Base-by-base conservation (phyloP, 1,284 basidiomycete genomes). In the Neotropicomus parvogracilis region DNA sequence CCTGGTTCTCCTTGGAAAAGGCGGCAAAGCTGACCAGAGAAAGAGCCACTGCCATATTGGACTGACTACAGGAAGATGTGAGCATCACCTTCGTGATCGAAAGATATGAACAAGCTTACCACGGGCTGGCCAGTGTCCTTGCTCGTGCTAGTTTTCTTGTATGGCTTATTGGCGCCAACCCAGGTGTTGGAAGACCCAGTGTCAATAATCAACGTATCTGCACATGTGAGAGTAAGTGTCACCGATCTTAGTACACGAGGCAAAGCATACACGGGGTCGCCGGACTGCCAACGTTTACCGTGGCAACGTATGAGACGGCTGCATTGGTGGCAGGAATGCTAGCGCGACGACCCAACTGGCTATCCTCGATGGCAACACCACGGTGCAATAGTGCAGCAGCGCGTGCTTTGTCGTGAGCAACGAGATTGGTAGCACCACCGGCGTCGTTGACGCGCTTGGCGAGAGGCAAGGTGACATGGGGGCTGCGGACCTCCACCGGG, bases 231-330 rank as follows among this genome's bases (percentile, higher is more conserved):
- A 24, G n/a, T 53, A 12, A 53, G 34, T 27, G 28, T 20, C 14
- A 21, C 44, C 11, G 33, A 34, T 28, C 20, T n/a, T n/a, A n/a
- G n/a, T n/a, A n/a, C 27, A 17, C 8, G 28, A 19, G 31, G 26
- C 10, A 28, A 33, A 17, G 67, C 59, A 60, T 68, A 75, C 80
- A 85, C n/a, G 66, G 61, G 4, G 80, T 83, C 13, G 81, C 63
- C 6, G 82, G 82, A 53, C 56, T 74, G 34, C 83, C 84, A 37
- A 85, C 77, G 32, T 76, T 78, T 42, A 84, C 72, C 4, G 67
- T 61, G 2, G 77, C 75, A 40, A 75, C 69, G 64, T 85, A 84
- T 31, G 69, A 70, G 32, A 78, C 74, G 44, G 64, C 72, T 41
- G 70, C 63, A 46, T 81, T 79, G 43, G 71, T 71, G 21, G 75